Evolutionary conservation across 83 land plant genomes (phyloP), one percentile per base, ranked within the genome.

Genomic region (Picea abies): DNA sequence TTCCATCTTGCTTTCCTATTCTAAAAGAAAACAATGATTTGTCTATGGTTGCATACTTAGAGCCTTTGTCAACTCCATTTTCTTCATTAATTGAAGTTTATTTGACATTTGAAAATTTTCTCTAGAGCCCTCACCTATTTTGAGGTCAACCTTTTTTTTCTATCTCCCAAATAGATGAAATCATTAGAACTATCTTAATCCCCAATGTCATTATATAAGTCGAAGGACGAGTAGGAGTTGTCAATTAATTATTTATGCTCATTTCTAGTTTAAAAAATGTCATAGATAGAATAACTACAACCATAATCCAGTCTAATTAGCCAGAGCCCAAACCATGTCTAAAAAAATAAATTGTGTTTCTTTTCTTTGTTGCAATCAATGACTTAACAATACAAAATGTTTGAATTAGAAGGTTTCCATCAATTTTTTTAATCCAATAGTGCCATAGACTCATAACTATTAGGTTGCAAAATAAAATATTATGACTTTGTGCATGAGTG

Each of bases 21-120:
- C 60, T 89, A 87, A 39, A 89, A 89, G 89, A 89, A 89, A 12
- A 87, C 87, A 14, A 88, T 86, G 73, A 89, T 86, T 29, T 89
- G 90, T 17, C 88, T 76, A 29, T 11, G 90, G 90, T 80, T 89
- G 90, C 86, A 89, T 58, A 9, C 86, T 83, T 44, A 89, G 82
- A 72, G 86, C 88, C 69, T 80, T 82, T 12, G 90, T 88, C 9
- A 89, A 84, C 84, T 89, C 87, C 12, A 82, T 29, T 79, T 90
- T 90, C 78, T 89, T 78, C 22, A 87, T 88, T 0, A 89, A 89
- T 35, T 90, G 89, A 6, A 90, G 86, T 79, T 90, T 90, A 81
- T 90, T 90, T 69, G 87, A 89, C 17, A 80, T 61, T 85, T 90
- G 87, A 23, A 90, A 90, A 61, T 87, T 90, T 81, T 63, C 79